Evolutionary conservation across 306 rosid species (phyloP).

Genomic region (Coriaria nepalensis): DNA sequence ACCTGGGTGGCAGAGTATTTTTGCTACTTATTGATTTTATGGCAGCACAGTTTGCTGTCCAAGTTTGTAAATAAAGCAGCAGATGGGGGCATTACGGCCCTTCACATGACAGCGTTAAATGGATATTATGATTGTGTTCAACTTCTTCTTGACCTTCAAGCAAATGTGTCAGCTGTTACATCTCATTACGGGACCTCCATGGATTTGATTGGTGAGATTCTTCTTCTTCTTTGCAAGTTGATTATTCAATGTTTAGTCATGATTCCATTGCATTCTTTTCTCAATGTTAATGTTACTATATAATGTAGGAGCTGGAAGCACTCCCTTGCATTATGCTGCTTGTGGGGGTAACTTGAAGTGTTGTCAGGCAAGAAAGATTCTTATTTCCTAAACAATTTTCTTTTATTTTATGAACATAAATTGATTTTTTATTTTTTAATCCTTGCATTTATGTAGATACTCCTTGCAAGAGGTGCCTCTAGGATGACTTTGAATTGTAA

Average conservation of each 20-base stretch:
- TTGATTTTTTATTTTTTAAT: constrained; percentile 1
- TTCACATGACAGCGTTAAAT: constrained; percentile 89
- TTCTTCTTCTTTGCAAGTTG: constrained; percentile 2
- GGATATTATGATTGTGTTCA: constrained; percentile 85
- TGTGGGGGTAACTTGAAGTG: constrained; percentile 95
- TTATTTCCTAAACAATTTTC: neutral
- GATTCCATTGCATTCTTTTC: constrained; percentile 14
- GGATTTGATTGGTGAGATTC: constrained; percentile 75
- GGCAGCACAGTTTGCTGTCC: constrained; percentile 83
- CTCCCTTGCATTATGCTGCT: constrained; percentile 96
- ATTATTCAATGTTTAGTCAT: constrained; percentile 1
- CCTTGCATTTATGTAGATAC: constrained; percentile 39
- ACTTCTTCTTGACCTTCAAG: constrained; percentile 75
- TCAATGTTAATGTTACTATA: constrained; percentile 7
- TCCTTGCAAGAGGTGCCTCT: constrained; percentile 75
- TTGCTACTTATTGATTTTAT: constrained; percentile 48
- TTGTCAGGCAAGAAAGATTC: constrained; percentile 66
- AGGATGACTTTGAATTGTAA: constrained; percentile 75
- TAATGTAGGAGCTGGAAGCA: constrained; percentile 86
- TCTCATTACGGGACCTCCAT: constrained; percentile 82
- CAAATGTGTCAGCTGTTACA: constrained; percentile 55
- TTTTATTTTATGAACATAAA: neutral
- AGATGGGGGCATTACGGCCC: constrained; percentile 91
- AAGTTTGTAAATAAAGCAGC: constrained; percentile 89
- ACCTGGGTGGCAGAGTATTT: constrained; percentile 8